Evolutionary conservation across 106 monocot species (phyloP).

Genomic region (Dioscorea dumetorum): DNA sequence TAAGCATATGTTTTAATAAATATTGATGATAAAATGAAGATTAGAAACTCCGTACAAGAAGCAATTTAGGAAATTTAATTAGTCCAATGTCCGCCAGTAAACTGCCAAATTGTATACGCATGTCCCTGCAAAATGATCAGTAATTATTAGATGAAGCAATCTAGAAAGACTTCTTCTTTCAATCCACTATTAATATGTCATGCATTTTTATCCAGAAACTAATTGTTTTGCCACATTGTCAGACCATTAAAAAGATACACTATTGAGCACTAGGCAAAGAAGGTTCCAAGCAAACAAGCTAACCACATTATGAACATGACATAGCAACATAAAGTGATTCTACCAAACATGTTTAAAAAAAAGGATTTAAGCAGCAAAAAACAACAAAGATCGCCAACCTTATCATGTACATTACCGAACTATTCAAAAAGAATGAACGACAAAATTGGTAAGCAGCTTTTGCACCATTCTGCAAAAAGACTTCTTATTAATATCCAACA

Average conservation of each 20-base stretch:
- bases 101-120: constrained; percentile 87
- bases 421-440: constrained; percentile 69
- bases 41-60: constrained; percentile 29
- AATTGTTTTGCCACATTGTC: no score
- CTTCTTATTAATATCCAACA: neutral
- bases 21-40: neutral
- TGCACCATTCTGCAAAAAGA: constrained; percentile 62
- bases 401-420: constrained; percentile 90
- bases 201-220: no score
- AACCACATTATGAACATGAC: no score
- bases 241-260: no score
- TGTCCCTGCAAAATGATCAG: constrained; percentile 49
- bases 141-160: neutral
- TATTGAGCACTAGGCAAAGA: no score
- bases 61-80: constrained; percentile 47
- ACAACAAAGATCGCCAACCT: constrained; percentile 40
- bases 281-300: no score
- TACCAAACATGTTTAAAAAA: no score
- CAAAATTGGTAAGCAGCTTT: constrained; percentile 89
- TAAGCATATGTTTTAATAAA: neutral
- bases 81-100: constrained; percentile 94
- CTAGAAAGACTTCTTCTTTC: no score
- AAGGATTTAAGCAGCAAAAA: neutral
- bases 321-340: no score
- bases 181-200: no score